These are phyloP conservation scores for Castanea mollissima DNA, from an alignment of 306 rosid genomes.

Conservation along the genomic window DNA sequence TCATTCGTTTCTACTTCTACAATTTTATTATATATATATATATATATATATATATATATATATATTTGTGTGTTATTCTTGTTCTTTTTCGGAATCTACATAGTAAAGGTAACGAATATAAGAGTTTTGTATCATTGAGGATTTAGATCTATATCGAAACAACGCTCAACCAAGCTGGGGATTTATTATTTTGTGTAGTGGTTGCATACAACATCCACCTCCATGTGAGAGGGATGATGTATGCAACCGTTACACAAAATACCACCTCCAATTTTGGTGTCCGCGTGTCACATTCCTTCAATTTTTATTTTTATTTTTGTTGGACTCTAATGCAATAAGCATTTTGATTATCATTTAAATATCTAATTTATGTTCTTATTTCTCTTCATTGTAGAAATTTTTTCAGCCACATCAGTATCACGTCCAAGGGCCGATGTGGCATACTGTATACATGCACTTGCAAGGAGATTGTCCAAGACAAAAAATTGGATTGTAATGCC, in stretches of 20 bases:
- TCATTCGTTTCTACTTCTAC: not conserved
- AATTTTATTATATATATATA: too few relatives aligned
- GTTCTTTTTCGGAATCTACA: not conserved
- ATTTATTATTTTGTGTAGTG: not conserved
- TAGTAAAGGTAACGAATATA: too few relatives aligned
- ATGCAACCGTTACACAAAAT: too few relatives aligned
- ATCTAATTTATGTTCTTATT: not conserved
- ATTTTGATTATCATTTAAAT: conserved; percentile 3
- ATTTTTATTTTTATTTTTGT: not conserved
- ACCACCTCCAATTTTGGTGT: not conserved
- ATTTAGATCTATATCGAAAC: not conserved
- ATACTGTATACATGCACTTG: conserved; percentile 74
- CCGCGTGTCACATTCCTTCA: not conserved
- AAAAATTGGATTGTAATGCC: conserved; percentile 73
- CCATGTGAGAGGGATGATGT: too few relatives aligned
- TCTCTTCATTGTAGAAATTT: conserved; percentile 51
- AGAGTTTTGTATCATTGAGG: not conserved
- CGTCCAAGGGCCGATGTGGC: conserved; percentile 91
- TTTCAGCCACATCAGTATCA: conserved; percentile 67
- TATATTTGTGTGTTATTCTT: too few relatives aligned
- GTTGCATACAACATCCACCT: not conserved
- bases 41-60: too few relatives aligned
- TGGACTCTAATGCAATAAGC: not conserved
- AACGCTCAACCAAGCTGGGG: not conserved
- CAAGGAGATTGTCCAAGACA: conserved; percentile 82